Evolutionary conservation across 78 protist species (phyloP), one percentile per base, ranked within the genome.

Genomic region (Dictyostelium purpureum): DNA sequence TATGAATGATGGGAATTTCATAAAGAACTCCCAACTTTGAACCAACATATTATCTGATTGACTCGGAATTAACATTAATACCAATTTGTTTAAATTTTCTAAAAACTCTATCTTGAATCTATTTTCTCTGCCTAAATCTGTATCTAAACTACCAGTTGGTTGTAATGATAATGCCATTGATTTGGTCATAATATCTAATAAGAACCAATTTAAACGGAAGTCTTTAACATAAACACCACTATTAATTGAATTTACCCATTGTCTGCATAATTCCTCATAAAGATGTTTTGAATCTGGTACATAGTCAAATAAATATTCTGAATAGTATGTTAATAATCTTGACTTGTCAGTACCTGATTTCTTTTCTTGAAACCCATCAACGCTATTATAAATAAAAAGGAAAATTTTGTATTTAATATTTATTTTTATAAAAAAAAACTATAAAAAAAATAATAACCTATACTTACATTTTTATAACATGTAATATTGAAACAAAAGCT

Each of bases 151-250:
- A 43, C 78, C 71, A 31, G 92, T 52, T 19, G 78, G 78, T 43
- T 77, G 73, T 10, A 85, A 45, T 26, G 92, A 85, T 28, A 92
- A 26, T 49, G 90, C 79, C 95, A 92, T 92, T 35, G 95, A 92
- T 75, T 92, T 92, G 0, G 82, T 73, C 82, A 92, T 81, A 57
- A 92, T 79, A 49, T 80, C 95, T 56, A 92, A 74, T 5, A 92
- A 51, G 91, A 92, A 81, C 95, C 95, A 92, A 70, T 85, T 85
- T 35, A 85, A 85, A 52, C 92, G 57, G 65, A 85, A 85, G 47
- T 85, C 92, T 61, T 85, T 85, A 6, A 85, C 92, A 42, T 71
- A 83, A 12, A 83, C 75, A 66, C 88, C 88, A 35, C 71, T 61
- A 28, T 70, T 56, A 2, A 70, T 85, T 16, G 92, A 77, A 35